Evolutionary conservation across 345 rosid genomes (phyloP), one percentile per base, ranked within the genome.

Genomic region (Boechera divaricarpa): DNA sequence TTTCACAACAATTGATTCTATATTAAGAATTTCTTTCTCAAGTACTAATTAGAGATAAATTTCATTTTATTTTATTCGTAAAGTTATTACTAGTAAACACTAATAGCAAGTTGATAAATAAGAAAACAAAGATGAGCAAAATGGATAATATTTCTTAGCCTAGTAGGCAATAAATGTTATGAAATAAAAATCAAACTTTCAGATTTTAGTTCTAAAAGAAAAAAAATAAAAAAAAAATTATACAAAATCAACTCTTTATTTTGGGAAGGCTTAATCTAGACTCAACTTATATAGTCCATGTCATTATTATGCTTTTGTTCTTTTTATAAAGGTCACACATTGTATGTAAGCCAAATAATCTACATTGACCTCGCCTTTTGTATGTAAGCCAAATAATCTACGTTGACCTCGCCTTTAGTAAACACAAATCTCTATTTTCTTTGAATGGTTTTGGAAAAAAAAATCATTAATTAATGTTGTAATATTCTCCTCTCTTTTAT

Each of bases 181-280:
- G 32, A 52, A 24, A 21, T 4, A 16, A 16, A 35, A 35, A 8
- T 8, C 28, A 48, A 12, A 57, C 55, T 29, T 62, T 38, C 52
- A 28, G n/a, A 4, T 44, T 12, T 60, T 67, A 13, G 4, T 44
- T 44, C 49, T 11, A 21, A 53, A 53, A 36, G 10, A 38, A 38
- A 18, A 52, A 5, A 57, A 57, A 11, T 11, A 10, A 3, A 35
- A 12, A 35, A 12, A 11, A 5, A 16, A 0, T 0, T 13, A 32
- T 38, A 53, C 10, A 44, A 56, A 74, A 56, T 6, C 11, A 47
- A 35, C 35, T 28, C 26, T 47, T 26, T 39, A 55, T 36, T 53
- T 39, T 36, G 67, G 33, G 74, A 60, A 68, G 74, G 74, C 79
- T 13, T 76, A 39, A 51, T 16, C 36, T 51, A 49, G 39, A 36